Conservation (phyloP, 495 filamentous ascomycete species). For the Annulohypoxylon stygium region DNA sequence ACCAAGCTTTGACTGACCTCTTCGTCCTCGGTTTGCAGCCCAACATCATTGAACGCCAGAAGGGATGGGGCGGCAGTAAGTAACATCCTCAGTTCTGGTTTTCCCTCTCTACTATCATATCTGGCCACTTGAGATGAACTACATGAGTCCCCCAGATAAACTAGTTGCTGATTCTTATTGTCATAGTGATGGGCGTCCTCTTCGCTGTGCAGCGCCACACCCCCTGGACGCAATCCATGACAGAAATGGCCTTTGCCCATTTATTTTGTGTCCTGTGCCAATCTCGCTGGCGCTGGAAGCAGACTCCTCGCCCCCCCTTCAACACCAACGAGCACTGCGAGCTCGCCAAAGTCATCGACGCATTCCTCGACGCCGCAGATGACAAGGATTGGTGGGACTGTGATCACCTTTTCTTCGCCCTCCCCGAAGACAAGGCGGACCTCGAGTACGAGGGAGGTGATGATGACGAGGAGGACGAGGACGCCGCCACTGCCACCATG, state of each 20-base stretch:
- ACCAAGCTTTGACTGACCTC: neutral
- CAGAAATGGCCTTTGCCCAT: neutral
- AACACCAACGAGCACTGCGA: constrained; percentile 7
- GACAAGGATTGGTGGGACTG: neutral
- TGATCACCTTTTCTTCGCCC: neutral
- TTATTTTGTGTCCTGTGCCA: constrained; percentile 4
- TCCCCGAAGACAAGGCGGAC: neutral
- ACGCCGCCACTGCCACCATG: neutral
- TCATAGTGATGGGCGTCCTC: neutral
- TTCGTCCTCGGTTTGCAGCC: neutral
- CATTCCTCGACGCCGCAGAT: neutral
- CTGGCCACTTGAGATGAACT: too few species aligned
- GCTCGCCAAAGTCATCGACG: constrained; percentile 19
- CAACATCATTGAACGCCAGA: neutral
- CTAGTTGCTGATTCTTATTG: too few species aligned
- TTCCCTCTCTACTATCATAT: too few species aligned
- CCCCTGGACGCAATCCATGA: neutral
- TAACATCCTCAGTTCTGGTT: too few species aligned
- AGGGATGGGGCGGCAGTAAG: neutral
- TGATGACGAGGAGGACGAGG: neutral
- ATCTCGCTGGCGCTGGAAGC: constrained; percentile 14
- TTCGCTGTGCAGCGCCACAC: neutral
- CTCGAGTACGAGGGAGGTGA: neutral
- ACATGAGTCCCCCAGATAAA: too few species aligned
- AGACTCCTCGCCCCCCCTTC: constrained; percentile 7